A percentile compares a stretch with the other conserved stretches of the same genome.
Evolutionary conservation across 192 early-diverging fungal genomes (phyloP).

Genomic region (Backusella mclennaniae): DNA sequence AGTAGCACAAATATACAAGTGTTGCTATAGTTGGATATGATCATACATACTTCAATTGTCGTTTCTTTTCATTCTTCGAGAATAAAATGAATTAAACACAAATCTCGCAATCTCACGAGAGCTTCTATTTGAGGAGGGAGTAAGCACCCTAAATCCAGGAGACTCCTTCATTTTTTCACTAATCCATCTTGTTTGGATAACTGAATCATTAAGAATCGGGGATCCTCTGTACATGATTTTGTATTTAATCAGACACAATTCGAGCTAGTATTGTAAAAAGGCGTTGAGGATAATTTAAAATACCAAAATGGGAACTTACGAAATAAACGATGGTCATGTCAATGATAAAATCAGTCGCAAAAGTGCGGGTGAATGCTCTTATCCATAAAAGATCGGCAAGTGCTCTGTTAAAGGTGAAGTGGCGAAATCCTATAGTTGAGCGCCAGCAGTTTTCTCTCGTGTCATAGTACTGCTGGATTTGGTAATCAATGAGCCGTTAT

Average conservation of each 20-base stretch:
- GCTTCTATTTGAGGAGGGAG: not conserved
- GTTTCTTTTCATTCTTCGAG: not conserved
- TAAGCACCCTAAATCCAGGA: not conserved
- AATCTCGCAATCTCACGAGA: not conserved
- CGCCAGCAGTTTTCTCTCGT: too few relatives aligned
- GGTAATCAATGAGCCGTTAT: too few relatives aligned
- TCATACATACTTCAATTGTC: not conserved
- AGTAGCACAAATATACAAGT: not conserved
- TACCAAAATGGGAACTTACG: slow-evolving; percentile 17
- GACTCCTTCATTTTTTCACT: not conserved
- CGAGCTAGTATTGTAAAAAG: slow-evolving; percentile 15
- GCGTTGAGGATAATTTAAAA: not conserved
- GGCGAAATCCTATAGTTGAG: too few relatives aligned
- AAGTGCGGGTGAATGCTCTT: too few relatives aligned
- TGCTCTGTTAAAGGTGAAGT: too few relatives aligned
- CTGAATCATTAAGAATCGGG: not conserved
- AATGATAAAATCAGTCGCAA: too few relatives aligned
- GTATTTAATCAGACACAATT: not conserved
- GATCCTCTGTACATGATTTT: not conserved
- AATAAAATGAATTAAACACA: not conserved
- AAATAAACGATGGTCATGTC: too few relatives aligned
- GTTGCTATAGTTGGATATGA: not conserved
- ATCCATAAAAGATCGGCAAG: too few relatives aligned
- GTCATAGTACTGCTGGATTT: too few relatives aligned
- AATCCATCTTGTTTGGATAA: not conserved